phyloP scores from a whole-genome alignment of 306 rosid genomes.

The Quercus variabilis region DNA sequence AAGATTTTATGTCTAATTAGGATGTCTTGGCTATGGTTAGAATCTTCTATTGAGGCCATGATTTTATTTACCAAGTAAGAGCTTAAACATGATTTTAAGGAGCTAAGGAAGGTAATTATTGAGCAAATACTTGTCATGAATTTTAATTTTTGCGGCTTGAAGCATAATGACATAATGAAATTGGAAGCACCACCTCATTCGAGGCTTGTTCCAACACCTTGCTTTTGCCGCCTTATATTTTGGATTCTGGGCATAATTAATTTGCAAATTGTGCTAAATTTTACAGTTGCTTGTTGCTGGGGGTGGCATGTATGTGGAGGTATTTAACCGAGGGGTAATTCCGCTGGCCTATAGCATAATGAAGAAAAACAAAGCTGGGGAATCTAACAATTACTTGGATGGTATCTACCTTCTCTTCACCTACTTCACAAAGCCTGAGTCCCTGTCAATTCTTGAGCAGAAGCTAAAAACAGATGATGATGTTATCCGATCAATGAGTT shows the following conservation, averaged over 20 bases:
- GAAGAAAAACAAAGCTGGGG: constrained; percentile 92
- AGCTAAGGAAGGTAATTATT: neutral
- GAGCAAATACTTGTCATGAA: neutral
- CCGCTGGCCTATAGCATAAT: constrained; percentile 71
- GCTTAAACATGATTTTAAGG: neutral
- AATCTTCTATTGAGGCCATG: neutral
- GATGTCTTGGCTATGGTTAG: neutral
- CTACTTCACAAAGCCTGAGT: constrained; percentile 81
- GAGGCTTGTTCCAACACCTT: neutral
- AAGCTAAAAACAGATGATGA: constrained; percentile 59
- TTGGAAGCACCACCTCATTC: neutral
- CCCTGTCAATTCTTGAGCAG: constrained; percentile 48
- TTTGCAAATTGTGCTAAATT: neutral
- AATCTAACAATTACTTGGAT: constrained; percentile 70
- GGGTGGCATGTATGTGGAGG: constrained; percentile 98
- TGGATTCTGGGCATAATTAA: constrained; percentile 11
- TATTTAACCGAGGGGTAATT: constrained; percentile 85
- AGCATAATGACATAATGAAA: neutral
- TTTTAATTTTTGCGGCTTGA: neutral
- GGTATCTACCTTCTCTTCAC: constrained; percentile 88
- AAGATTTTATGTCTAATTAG: neutral
- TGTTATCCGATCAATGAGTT: constrained; percentile 62
- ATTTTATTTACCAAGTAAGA: neutral
- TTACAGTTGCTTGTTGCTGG: constrained; percentile 97
- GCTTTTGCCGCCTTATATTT: neutral